Conservation (phyloP, 164 flowering plant genomes). For the Pachysandra terminalis region DNA sequence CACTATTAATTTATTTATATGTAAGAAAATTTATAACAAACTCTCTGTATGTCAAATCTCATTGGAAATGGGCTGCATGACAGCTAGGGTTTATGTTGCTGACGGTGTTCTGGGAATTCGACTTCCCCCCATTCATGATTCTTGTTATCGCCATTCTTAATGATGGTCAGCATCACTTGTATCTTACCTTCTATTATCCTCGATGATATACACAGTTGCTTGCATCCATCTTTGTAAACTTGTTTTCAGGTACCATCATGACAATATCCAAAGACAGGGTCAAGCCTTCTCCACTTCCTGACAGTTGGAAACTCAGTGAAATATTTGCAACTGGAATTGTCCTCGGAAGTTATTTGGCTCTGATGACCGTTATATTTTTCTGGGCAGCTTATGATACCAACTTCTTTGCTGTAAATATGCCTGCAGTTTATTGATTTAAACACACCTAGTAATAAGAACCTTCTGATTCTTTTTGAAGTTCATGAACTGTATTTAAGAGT, state of each 20-base stretch:
- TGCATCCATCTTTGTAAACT: neutral
- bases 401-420: slow-evolving; percentile 42
- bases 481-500: too few species aligned
- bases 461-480: neutral
- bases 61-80: neutral
- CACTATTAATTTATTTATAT: neutral
- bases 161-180: slow-evolving; percentile 43
- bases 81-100: slow-evolving; percentile 68
- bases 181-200: neutral
- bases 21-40: too few species aligned
- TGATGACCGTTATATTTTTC: slow-evolving; percentile 60
- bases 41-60: neutral
- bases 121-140: slow-evolving; percentile 73
- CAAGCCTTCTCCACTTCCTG: slow-evolving; percentile 67
- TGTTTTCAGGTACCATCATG: slow-evolving; percentile 60
- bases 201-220: neutral
- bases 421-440: neutral
- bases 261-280: slow-evolving; percentile 76
- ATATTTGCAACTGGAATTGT: slow-evolving; percentile 64
- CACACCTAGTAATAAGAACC: neutral
- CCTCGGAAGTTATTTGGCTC: slow-evolving; percentile 53
- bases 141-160: slow-evolving; percentile 67
- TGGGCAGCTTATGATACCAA: slow-evolving; percentile 38
- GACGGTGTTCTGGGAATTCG: slow-evolving; percentile 44
- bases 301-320: slow-evolving; percentile 67